Conservation (phyloP, 768 basidiomycete species). For the Auriscalpium microsporum region DNA sequence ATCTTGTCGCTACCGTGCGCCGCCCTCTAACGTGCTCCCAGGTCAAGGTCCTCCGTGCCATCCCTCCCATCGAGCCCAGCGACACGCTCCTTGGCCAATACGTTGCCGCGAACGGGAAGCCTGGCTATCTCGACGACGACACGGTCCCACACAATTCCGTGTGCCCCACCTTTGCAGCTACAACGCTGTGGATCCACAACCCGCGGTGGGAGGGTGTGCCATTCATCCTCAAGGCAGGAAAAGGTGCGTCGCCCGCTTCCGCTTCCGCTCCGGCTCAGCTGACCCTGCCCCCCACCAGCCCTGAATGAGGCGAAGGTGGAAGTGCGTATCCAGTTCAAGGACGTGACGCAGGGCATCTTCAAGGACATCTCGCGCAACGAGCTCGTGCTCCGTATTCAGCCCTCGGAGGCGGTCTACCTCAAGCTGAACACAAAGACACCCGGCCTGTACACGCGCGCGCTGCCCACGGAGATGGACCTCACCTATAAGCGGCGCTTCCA, state of each 20-base stretch:
- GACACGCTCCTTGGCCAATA: conserved; percentile 96
- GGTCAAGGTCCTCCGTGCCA: conserved; percentile 94
- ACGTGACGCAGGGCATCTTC: conserved; percentile 95
- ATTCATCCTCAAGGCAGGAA: conserved; percentile 96
- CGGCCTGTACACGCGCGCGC: conserved; percentile 79
- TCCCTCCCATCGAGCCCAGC: conserved; percentile 66
- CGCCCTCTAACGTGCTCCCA: conserved; percentile 27
- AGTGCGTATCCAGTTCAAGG: conserved; percentile 96
- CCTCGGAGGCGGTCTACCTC: conserved; percentile 91
- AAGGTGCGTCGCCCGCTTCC: conserved; percentile 48
- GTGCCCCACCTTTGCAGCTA: conserved; percentile 92
- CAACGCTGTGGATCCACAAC: conserved; percentile 86
- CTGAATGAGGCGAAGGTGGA: conserved; percentile 98
- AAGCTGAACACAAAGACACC: conserved; percentile 96
- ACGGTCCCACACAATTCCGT: conserved; percentile 88
- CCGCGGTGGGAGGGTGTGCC: conserved; percentile 98
- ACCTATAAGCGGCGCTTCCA: conserved; percentile 95
- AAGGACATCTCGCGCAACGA: conserved; percentile 94
- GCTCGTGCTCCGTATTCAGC: conserved; percentile 95
- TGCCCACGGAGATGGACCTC: conserved; percentile 96
- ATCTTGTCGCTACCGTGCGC: neutral
- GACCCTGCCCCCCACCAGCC: conserved; percentile 37
- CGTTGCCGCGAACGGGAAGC: conserved; percentile 78
- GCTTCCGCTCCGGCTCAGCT: neutral
- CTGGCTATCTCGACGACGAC: conserved; percentile 97